phyloP scores from a whole-genome alignment of 257 asterid species.

The Fraxinus anomala region DNA sequence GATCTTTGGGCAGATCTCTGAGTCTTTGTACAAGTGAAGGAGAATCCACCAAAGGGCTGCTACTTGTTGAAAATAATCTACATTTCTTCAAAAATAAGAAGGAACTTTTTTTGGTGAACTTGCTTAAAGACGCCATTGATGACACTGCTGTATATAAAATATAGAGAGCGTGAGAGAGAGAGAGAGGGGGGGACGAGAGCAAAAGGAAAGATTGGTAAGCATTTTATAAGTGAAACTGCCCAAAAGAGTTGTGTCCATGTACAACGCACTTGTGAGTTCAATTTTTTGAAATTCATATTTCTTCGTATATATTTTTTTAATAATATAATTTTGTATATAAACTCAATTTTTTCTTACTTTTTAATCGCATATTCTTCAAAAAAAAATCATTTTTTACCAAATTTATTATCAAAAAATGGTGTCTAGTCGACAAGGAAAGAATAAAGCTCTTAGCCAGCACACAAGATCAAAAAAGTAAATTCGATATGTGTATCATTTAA shows the following conservation, averaged over 20 bases:
- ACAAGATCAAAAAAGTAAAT: too few relatives aligned
- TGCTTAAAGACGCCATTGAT: constrained; percentile 58
- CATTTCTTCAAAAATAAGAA: constrained; percentile 13
- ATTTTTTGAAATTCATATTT: too few relatives aligned
- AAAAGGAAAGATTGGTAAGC: constrained; percentile 6
- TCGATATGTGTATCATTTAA: too few relatives aligned
- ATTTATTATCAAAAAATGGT: too few relatives aligned
- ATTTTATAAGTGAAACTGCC: constrained; percentile 18
- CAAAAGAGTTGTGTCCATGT: not conserved
- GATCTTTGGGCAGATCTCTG: constrained; percentile 73
- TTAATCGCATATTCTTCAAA: too few relatives aligned
- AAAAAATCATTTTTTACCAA: too few relatives aligned
- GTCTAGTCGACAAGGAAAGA: too few relatives aligned
- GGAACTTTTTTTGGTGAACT: constrained; percentile 44
- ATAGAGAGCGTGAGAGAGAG: not conserved
- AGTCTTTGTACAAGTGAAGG: constrained; percentile 70
- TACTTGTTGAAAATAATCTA: constrained; percentile 27
- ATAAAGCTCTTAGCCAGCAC: too few relatives aligned
- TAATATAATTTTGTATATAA: too few relatives aligned
- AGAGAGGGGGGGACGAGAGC: not conserved
- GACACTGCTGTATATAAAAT: not conserved
- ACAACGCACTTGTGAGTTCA: not conserved
- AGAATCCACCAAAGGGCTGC: constrained; percentile 40
- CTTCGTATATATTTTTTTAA: too few relatives aligned
- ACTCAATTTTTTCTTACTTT: too few relatives aligned